Evolutionary conservation across 305 asterid species (phyloP).

Genomic region (Solanum hybrid): DNA sequence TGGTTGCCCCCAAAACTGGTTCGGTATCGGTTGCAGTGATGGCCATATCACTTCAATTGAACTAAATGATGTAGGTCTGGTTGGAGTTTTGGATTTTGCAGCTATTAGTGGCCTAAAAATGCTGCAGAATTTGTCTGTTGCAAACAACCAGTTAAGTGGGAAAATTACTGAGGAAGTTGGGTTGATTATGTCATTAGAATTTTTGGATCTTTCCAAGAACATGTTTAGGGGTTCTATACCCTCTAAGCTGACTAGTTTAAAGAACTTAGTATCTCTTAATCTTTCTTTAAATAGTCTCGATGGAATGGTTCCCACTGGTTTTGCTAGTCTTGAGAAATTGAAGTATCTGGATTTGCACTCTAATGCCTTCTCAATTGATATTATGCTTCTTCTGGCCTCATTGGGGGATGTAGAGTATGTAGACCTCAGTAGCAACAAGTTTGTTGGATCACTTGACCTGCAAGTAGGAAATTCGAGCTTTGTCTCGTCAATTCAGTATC

Average conservation of each 20-base stretch:
- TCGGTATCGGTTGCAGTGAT: conserved; percentile 45
- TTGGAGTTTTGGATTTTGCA: conserved; percentile 45
- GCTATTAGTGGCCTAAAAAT: conserved; percentile 42
- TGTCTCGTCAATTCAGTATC: conserved; percentile 42
- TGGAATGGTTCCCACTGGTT: conserved; percentile 47
- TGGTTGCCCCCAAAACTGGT: conserved; percentile 78
- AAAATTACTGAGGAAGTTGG: conserved; percentile 43
- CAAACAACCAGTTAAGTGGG: conserved; percentile 54
- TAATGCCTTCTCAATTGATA: conserved; percentile 54
- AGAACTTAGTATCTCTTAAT: conserved; percentile 32
- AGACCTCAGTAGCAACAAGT: conserved; percentile 61
- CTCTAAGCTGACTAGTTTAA: conserved; percentile 25
- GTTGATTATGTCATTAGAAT: conserved; percentile 26
- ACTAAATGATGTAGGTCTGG: conserved; percentile 41
- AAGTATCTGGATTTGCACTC: conserved; percentile 58
- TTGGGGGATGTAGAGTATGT: conserved; percentile 42
- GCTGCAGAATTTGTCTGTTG: conserved; percentile 54
- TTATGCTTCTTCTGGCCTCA: conserved; percentile 46
- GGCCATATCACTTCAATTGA: conserved; percentile 58
- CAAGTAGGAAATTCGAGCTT: conserved; percentile 48
- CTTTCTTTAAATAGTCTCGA: conserved; percentile 37
- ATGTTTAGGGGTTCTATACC: conserved; percentile 52
- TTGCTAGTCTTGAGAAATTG: conserved; percentile 37
- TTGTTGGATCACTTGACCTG: conserved; percentile 60
- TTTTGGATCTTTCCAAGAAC: conserved; percentile 61